These are phyloP conservation scores for Neoarthrinium moseri DNA, from an alignment of 2,329 filamentous ascomycete species.

Conservation along the genomic window DNA sequence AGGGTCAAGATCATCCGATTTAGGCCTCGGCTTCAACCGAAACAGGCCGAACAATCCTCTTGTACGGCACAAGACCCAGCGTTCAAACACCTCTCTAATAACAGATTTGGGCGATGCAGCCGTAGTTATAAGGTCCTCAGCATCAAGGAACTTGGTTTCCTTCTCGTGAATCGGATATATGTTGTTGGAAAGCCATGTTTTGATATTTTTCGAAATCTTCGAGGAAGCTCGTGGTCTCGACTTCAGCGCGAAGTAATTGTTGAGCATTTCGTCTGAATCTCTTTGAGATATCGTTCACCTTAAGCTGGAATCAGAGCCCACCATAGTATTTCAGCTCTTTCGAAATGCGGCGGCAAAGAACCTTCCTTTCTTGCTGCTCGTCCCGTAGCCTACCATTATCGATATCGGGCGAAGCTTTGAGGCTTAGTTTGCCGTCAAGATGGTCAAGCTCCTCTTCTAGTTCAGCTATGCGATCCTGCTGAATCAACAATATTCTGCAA, in stretches of 20 bases:
- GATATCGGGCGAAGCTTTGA: background rate
- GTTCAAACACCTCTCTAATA: conserved; percentile 14
- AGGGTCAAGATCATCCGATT: background rate
- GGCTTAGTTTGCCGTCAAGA: background rate
- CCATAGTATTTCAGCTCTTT: background rate
- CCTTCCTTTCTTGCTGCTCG: conserved; percentile 16
- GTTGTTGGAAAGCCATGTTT: conserved; percentile 22
- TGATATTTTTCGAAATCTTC: conserved; percentile 21
- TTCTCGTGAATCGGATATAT: conserved; percentile 14
- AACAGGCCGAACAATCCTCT: background rate
- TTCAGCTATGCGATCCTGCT: conserved; percentile 32
- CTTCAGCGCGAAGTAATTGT: background rate
- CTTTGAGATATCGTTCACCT: background rate
- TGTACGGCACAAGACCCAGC: conserved; percentile 10
- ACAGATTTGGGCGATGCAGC: conserved; percentile 9
- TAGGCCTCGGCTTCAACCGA: background rate
- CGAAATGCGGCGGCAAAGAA: background rate
- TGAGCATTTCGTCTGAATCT: background rate
- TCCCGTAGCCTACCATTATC: conserved; percentile 27
- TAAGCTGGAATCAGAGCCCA: background rate
- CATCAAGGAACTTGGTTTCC: conserved; percentile 14
- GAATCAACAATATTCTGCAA: conserved; percentile 25
- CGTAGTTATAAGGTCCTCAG: conserved; percentile 22
- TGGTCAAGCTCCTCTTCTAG: conserved; percentile 21
- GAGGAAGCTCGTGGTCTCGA: background rate